Evolutionary conservation across 1,284 basidiomycete genomes (phyloP).

Genomic region (Sporisorium iseilematis-ciliati): DNA sequence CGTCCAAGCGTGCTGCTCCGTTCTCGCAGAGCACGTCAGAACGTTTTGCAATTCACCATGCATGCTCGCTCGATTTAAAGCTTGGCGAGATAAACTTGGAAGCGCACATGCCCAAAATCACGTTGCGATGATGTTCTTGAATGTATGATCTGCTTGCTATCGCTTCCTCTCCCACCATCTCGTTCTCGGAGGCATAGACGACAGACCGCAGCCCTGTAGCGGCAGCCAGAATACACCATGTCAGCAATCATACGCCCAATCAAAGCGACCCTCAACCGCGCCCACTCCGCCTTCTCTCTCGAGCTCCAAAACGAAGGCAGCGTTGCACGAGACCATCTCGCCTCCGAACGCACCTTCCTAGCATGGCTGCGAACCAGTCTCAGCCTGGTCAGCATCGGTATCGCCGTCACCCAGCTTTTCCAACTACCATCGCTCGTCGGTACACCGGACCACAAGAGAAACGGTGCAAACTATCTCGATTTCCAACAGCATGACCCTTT

Average conservation of each 20-base stretch:
- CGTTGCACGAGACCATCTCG: conserved; percentile 69
- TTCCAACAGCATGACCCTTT: conserved; percentile 18
- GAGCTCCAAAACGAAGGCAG: conserved; percentile 66
- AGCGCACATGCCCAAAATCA: neutral
- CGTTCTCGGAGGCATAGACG: neutral
- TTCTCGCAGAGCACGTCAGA: too few relatives aligned
- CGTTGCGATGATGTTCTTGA: neutral
- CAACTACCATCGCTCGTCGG: conserved; percentile 61
- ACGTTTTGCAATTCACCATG: neutral
- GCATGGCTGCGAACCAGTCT: conserved; percentile 70
- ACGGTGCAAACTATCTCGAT: conserved; percentile 12
- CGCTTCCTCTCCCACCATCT: neutral
- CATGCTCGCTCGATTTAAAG: neutral
- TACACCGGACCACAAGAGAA: neutral
- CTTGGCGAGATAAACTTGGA: conserved; percentile 5
- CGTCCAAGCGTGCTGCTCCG: neutral
- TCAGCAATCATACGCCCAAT: conserved; percentile 29
- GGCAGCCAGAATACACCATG: conserved; percentile 12
- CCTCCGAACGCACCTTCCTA: conserved; percentile 68
- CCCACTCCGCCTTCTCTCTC: conserved; percentile 33
- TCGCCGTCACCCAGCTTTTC: conserved; percentile 67
- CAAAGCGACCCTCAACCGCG: conserved; percentile 21
- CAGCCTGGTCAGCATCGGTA: conserved; percentile 62
- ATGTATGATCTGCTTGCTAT: neutral
- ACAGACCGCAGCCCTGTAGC: neutral